Percentiles rank a stretch among this genome's conserved stretches.
Conservation (phyloP, 768 basidiomycete species). For the Lactarius indigo region DNA sequence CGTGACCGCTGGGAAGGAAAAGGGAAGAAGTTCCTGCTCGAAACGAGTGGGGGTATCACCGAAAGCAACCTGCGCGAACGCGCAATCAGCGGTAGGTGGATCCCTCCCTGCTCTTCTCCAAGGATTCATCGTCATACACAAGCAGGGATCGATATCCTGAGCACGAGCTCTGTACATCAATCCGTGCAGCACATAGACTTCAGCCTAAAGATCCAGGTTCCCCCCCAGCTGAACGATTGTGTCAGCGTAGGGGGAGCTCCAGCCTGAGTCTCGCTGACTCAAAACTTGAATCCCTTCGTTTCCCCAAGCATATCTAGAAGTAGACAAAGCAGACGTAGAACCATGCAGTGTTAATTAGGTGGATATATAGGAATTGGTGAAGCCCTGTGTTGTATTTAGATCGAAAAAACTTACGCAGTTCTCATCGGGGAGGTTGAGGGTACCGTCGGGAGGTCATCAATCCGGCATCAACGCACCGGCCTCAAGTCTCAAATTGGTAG, state of each 20-base stretch:
- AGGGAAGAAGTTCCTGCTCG: slow-evolving; percentile 75
- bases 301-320: not conserved
- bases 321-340: no score
- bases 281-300: not conserved
- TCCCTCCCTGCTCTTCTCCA: not conserved
- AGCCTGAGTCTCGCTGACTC: not conserved
- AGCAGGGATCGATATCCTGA: slow-evolving; percentile 90
- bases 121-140: not conserved
- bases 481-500: no score
- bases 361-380: no score
- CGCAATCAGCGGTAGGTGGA: slow-evolving; percentile 72
- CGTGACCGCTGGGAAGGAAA: slow-evolving; percentile 78
- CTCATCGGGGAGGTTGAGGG: no score
- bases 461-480: no score
- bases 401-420: no score
- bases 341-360: no score
- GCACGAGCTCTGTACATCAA: slow-evolving; percentile 88
- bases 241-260: not conserved
- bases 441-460: no score
- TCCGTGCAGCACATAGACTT: slow-evolving; percentile 94
- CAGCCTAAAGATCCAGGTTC: slow-evolving; percentile 89
- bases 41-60: slow-evolving; percentile 94
- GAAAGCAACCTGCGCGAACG: slow-evolving; percentile 78
- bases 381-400: no score
- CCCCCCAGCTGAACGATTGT: slow-evolving; percentile 23